Evolutionary conservation across 2,329 filamentous ascomycete species (phyloP).

Genomic region (Fusarium newnesense): DNA sequence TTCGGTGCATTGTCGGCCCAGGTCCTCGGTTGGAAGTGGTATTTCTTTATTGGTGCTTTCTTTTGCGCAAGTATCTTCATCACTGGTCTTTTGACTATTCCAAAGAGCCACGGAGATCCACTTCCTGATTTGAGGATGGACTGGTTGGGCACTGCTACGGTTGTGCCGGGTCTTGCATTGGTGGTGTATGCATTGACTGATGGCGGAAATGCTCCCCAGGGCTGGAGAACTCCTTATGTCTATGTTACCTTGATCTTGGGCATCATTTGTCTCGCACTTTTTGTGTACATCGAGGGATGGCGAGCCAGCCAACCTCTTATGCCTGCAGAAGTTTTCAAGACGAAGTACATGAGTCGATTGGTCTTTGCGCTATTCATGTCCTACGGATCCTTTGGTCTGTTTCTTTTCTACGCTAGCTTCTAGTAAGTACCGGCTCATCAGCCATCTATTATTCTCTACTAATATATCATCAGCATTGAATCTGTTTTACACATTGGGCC

Average conservation of each 20-base stretch:
- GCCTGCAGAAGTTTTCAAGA: slow-evolving; percentile 74
- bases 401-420: slow-evolving; percentile 74
- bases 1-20: slow-evolving; percentile 72
- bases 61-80: slow-evolving; percentile 55
- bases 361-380: slow-evolving; percentile 69
- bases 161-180: slow-evolving; percentile 73
- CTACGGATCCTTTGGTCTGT: slow-evolving; percentile 76
- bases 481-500: slow-evolving; percentile 68
- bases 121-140: slow-evolving; percentile 66
- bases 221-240: slow-evolving; percentile 81
- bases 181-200: slow-evolving; percentile 82
- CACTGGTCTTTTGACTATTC: slow-evolving; percentile 56
- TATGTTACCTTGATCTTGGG: slow-evolving; percentile 73
- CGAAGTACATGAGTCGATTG: slow-evolving; percentile 75
- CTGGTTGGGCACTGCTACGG: slow-evolving; percentile 70
- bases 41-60: slow-evolving; percentile 72
- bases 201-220: slow-evolving; percentile 72
- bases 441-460: accelerated
- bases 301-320: slow-evolving; percentile 74
- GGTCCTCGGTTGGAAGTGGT: slow-evolving; percentile 73
- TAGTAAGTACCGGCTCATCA: slow-evolving; percentile 57
- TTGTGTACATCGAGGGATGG: slow-evolving; percentile 79
- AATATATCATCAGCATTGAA: slow-evolving; percentile 59
- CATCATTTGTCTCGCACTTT: slow-evolving; percentile 64
- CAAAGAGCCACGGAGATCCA: slow-evolving; percentile 45